phyloP scores from a whole-genome alignment of 805 yeast species.

The Saccharomycopsis malanga region DNA sequence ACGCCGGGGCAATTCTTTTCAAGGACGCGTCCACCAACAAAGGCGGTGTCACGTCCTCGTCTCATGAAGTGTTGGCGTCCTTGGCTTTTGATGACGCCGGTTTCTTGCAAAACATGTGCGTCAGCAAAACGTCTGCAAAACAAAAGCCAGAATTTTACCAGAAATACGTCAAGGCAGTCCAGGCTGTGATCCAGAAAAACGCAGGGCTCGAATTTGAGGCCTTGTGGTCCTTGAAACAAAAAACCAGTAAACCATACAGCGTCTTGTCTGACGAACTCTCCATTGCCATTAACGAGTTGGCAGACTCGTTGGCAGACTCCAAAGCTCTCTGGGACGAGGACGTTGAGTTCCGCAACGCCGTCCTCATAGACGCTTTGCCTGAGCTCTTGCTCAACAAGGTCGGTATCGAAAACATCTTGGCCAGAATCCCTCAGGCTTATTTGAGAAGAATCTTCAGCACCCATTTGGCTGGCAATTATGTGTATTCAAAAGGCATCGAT shows the following conservation, averaged over 20 bases:
- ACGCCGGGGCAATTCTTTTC: slow-evolving; percentile 79
- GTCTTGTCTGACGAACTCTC: slow-evolving; percentile 80
- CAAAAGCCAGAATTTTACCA: slow-evolving; percentile 67
- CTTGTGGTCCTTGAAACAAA: slow-evolving; percentile 68
- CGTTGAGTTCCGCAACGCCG: slow-evolving; percentile 62
- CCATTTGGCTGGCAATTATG: slow-evolving; percentile 75
- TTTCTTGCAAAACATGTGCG: slow-evolving; percentile 75
- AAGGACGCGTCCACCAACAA: slow-evolving; percentile 97
- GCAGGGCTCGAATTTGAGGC: slow-evolving; percentile 83
- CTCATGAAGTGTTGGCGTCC: slow-evolving; percentile 91
- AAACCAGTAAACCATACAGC: slow-evolving; percentile 55
- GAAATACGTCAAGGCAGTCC: slow-evolving; percentile 80
- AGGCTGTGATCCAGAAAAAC: slow-evolving; percentile 62
- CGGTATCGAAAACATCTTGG: slow-evolving; percentile 55
- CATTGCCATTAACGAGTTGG: slow-evolving; percentile 72
- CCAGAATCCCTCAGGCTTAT: slow-evolving; percentile 80
- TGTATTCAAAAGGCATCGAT: slow-evolving; percentile 72
- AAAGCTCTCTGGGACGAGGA: slow-evolving; percentile 83
- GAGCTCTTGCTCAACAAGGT: slow-evolving; percentile 54
- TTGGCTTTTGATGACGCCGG: slow-evolving; percentile 81
- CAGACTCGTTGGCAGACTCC: slow-evolving; percentile 77
- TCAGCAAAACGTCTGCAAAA: slow-evolving; percentile 42
- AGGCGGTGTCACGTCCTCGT: slow-evolving; percentile 98
- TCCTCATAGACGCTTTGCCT: slow-evolving; percentile 75
- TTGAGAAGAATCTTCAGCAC: slow-evolving; percentile 85